A percentile compares a stretch with the other conserved stretches of the same genome.
Evolutionary conservation across 129 eudicot species (phyloP).

Genomic region (Dittrichia graveolens): DNA sequence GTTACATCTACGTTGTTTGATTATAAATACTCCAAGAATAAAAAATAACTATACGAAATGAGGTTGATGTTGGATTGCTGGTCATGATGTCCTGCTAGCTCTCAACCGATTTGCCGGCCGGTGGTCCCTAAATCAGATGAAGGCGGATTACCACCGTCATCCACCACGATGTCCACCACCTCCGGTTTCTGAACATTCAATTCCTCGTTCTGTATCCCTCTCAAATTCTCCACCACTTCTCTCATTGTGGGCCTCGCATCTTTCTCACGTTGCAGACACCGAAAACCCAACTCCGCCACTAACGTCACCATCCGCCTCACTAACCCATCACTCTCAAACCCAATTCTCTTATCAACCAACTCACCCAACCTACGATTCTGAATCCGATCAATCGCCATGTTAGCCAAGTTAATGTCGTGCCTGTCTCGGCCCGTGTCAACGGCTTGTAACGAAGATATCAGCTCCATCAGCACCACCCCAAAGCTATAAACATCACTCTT

Average conservation of each 20-base stretch:
- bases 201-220: constrained; percentile 54
- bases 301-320: constrained; percentile 64
- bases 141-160: constrained; percentile 40
- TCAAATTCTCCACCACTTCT: constrained; percentile 58
- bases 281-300: constrained; percentile 74
- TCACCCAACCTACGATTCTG: constrained; percentile 58
- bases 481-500: constrained; percentile 93
- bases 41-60: no score
- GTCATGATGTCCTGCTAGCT: constrained; percentile 1
- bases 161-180: constrained; percentile 61
- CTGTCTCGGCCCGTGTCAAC: constrained; percentile 72
- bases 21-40: no score
- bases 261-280: constrained; percentile 74
- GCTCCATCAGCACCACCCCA: constrained; percentile 80
- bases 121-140: constrained; percentile 51
- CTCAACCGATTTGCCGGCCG: constrained; percentile 38
- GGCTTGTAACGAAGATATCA: constrained; percentile 69
- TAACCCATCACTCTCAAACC: constrained; percentile 43
- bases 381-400: constrained; percentile 67
- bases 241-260: constrained; percentile 87
- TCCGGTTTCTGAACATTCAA: constrained; percentile 50
- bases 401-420: constrained; percentile 76
- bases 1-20: no score
- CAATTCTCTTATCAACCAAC: constrained; percentile 61
- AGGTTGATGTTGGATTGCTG: no score